Percentiles rank a stretch among this genome's conserved stretches.
These are phyloP conservation scores for Coemansia sp. DNA, from an alignment of 192 early-diverging fungal genomes.

Conservation along the genomic window DNA sequence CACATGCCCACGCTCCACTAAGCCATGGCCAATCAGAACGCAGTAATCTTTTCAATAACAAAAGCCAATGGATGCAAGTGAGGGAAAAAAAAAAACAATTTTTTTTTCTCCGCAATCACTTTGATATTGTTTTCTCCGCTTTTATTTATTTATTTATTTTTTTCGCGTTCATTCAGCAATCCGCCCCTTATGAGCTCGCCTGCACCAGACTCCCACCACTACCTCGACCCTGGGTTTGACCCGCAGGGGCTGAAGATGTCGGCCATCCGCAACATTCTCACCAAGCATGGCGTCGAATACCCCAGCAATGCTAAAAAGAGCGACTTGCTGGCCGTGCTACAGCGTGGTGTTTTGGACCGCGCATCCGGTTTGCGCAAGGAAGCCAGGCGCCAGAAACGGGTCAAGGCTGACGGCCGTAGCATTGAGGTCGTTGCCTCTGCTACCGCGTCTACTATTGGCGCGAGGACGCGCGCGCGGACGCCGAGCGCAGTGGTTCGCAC, in stretches of 20 bases:
- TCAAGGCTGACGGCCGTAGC: constrained; percentile 25
- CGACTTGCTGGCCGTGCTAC: constrained; percentile 27
- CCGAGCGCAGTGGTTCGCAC: neutral
- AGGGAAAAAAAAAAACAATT: constrained; percentile 11
- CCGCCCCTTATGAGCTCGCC: no score
- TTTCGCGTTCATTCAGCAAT: no score
- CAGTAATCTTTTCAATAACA: neutral
- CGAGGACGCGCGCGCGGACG: constrained; percentile 15
- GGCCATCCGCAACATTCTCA: constrained; percentile 29
- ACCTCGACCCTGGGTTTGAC: constrained; percentile 47
- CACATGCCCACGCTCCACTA: constrained; percentile 85
- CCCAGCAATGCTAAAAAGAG: constrained; percentile 42
- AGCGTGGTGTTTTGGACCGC: constrained; percentile 11
- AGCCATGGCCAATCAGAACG: neutral
- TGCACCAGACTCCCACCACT: no score
- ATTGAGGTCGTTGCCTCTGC: constrained; percentile 16
- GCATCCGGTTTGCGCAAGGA: constrained; percentile 41
- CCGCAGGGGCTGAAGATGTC: constrained; percentile 33
- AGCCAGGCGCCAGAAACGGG: constrained; percentile 14
- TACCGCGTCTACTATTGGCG: constrained; percentile 7
- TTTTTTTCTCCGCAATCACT: no score
- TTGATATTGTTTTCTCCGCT: neutral
- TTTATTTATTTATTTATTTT: neutral
- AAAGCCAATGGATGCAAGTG: neutral
- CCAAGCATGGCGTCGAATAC: constrained; percentile 38